Evolutionary conservation across 768 basidiomycete genomes (phyloP).

Genomic region (Amanita exitialis): DNA sequence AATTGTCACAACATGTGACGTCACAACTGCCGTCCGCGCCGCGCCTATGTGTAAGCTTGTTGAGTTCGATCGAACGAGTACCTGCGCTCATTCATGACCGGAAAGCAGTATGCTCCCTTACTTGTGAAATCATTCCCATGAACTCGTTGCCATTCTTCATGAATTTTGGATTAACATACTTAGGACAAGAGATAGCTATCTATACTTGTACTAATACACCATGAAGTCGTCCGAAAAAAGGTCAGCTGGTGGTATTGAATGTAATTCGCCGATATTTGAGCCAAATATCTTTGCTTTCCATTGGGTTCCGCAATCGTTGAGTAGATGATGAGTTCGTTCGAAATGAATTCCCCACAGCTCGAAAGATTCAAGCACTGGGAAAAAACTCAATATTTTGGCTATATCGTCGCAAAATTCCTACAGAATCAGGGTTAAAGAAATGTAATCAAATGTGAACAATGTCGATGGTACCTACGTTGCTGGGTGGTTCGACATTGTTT

Average conservation of each 20-base stretch:
- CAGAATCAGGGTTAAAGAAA: conserved; percentile 15
- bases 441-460: conserved; percentile 7
- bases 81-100: no score
- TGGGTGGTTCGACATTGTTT: conserved; percentile 37
- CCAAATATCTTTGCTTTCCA: conserved; percentile 46
- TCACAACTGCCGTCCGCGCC: background rate
- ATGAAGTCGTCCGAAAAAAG: conserved; percentile 19
- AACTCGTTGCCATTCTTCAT: background rate
- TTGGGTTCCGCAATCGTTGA: conserved; percentile 31
- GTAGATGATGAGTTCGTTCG: conserved; percentile 41
- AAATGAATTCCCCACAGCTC: conserved; percentile 74
- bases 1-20: background rate
- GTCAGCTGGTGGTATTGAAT: conserved; percentile 7
- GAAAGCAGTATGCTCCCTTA: background rate
- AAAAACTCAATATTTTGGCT: conserved; percentile 42
- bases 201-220: background rate
- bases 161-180: background rate
- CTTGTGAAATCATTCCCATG: no score
- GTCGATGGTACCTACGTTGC: conserved; percentile 31
- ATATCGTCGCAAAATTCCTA: conserved; percentile 59
- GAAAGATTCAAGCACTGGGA: conserved; percentile 54
- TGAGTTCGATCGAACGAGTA: no score
- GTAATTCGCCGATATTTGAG: background rate
- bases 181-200: background rate
- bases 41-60: no score